Base-by-base conservation (phyloP, 2,329 filamentous ascomycete genomes). In the Paecilomyces sp. region DNA sequence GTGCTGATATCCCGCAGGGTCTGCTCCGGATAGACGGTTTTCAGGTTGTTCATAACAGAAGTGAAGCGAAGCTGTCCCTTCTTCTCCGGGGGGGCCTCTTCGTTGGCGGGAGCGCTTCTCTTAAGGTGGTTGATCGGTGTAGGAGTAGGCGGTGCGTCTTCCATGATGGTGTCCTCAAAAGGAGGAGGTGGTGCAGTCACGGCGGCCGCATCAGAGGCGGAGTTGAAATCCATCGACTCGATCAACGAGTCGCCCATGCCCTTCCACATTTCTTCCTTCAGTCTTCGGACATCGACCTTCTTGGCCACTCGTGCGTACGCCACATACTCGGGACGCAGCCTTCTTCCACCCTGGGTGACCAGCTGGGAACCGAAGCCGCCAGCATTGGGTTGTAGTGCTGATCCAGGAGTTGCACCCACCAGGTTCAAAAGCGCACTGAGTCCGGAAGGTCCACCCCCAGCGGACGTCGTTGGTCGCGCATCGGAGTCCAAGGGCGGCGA, bases 1-100 rank as follows among this genome's bases (percentile, higher is more conserved):
- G 94, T 99, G 36, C 92, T 96, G 69, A 99, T 97, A 75, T 99
- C 94, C 62, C 89, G 87, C 86, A 99, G 90, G 61, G 87, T 85
- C 66, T 90, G 83, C 73, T 90, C 89, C 11, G 92, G 88, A 70
- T 99, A 99, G 7, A 96, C 91, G 3, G 82, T 77, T 71, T 95
- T 90, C 54, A 99, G 79, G 62, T 88, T 88, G 71, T 96, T 95
- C 86, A 99, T 95, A 61, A 99, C 87, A 22, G 88, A 81, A 0
- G 92, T 97, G 76, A 99, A 99, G 68, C 89, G 92, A 65, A 97
- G 82, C 3, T 81, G 74, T 63, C 78, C 77, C 57, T 79, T 71
- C 13, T 84, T 81, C 36, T 81, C 76, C 55, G 75, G 70, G 3
- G 66, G 64, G 33, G 73, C 69, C 11, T 66, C 60, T 51, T 73